A percentile compares a stretch with the other conserved stretches of the same genome.
Evolutionary conservation across 202 grass and related monocot genomes (phyloP).

Genomic region (Setaria italica): DNA sequence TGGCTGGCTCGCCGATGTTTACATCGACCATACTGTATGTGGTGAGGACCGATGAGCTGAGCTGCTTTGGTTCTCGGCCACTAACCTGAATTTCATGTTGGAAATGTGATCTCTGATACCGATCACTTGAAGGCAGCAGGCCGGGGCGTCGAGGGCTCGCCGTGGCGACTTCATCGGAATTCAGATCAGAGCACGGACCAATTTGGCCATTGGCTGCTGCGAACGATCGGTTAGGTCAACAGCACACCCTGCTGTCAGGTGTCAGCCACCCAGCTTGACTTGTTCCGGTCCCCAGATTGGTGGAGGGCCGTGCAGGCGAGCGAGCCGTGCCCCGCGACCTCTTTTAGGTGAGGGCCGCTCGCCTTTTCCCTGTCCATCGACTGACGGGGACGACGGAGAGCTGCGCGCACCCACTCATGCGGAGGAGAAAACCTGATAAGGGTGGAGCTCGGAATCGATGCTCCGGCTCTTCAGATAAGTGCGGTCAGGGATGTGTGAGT

Average conservation of each 20-base stretch:
- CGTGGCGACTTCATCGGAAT: background rate
- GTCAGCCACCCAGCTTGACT: constrained; percentile 21
- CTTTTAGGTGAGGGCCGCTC: constrained; percentile 50
- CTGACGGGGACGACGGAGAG: constrained; percentile 13
- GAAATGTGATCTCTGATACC: background rate
- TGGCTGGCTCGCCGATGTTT: constrained; percentile 8
- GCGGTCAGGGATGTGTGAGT: background rate
- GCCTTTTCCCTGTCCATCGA: constrained; percentile 7
- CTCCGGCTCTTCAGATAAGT: background rate
- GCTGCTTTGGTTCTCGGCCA: background rate
- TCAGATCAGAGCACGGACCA: background rate
- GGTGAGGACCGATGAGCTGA: background rate
- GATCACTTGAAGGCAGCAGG: background rate
- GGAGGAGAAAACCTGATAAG: constrained; percentile 21
- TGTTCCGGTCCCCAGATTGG: background rate
- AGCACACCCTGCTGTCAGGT: background rate
- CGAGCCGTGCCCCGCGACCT: constrained; percentile 1
- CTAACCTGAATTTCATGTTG: background rate
- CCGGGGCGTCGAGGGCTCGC: background rate
- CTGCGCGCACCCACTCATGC: constrained; percentile 25
- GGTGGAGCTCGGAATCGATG: background rate
- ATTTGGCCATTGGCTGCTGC: background rate
- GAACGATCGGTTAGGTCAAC: constrained; percentile 15
- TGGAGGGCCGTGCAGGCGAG: background rate
- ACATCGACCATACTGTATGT: background rate